Evolutionary conservation across 768 basidiomycete species (phyloP), one percentile per base, ranked within the genome.

Genomic region (Steccherinum ochraceum): DNA sequence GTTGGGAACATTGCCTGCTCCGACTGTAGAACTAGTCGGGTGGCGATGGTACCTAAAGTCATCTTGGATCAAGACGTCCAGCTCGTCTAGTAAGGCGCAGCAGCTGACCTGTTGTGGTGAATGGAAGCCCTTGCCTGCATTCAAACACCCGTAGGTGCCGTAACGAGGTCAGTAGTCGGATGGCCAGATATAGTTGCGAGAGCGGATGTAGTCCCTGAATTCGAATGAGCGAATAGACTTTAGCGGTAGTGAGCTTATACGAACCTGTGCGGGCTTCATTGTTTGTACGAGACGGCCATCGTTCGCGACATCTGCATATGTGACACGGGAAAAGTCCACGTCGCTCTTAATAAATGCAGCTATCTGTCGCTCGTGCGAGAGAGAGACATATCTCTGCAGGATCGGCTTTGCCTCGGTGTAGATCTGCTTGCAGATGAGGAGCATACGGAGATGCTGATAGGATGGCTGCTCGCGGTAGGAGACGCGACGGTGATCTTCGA

Each of bases 1-100:
- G 20, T n/a, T 0, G 69, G 72, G 45, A 66, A 72, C 63, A 73
- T 66, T 4, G 67, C 66, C n/a, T 61, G 53, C 53, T 73, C 72
- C 54, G 70, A 71, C 47, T 67, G 54, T 26, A 67, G 52, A 49
- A 44, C 48, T 50, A 55, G 35, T 12, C 35, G 47, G 23, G 40
- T 46, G 50, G 47, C 52, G 40, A 12, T 39, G 39, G 16, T 20
- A 20, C 10, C 24, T 54, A 48, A 35, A 43, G n/a, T n/a, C n/a
- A n/a, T n/a, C n/a, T n/a, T n/a, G n/a, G n/a, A n/a, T n/a, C n/a
- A n/a, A n/a, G n/a, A n/a, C n/a, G n/a, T n/a, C n/a, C n/a, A n/a
- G n/a, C n/a, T n/a, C n/a, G n/a, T n/a, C n/a, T n/a, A n/a, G n/a
- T n/a, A n/a, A n/a, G n/a, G n/a, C n/a, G n/a, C n/a, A n/a, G n/a